phyloP scores from a whole-genome alignment of 2,329 filamentous ascomycete species.

The Apiospora malaysiana region DNA sequence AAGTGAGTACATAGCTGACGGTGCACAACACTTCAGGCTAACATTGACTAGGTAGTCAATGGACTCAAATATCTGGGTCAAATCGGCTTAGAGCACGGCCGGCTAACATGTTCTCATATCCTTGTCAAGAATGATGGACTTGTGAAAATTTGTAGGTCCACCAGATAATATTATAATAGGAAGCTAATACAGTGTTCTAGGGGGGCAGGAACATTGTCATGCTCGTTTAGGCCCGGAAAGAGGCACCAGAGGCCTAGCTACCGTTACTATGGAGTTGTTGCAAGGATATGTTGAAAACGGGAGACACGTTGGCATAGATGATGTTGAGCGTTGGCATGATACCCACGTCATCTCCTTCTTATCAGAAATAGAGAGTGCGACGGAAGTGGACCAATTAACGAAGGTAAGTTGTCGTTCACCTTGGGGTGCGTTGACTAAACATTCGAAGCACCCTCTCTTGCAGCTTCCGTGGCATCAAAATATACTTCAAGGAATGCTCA shows the following conservation, averaged over 20 bases:
- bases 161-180: neutral
- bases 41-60: neutral
- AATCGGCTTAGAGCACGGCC: constrained; percentile 1
- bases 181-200: neutral
- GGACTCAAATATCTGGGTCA: neutral
- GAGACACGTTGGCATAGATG: neutral
- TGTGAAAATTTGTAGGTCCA: neutral
- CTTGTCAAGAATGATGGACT: neutral
- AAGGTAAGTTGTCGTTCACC: neutral
- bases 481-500: neutral
- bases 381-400: neutral
- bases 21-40: neutral
- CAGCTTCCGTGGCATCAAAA: neutral
- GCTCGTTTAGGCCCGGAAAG: neutral
- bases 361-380: neutral
- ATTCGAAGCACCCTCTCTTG: neutral
- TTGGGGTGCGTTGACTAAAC: neutral
- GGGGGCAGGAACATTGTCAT: neutral
- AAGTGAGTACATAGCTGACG: neutral
- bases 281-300: neutral
- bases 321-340: neutral
- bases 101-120: constrained; percentile 2
- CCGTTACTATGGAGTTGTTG: neutral
- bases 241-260: neutral
- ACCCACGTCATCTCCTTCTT: neutral